Evolutionary conservation across 1,139 yeast genomes (phyloP), one percentile per base, ranked within the genome.

Genomic region (Yamadazyma spencermartinsiae): DNA sequence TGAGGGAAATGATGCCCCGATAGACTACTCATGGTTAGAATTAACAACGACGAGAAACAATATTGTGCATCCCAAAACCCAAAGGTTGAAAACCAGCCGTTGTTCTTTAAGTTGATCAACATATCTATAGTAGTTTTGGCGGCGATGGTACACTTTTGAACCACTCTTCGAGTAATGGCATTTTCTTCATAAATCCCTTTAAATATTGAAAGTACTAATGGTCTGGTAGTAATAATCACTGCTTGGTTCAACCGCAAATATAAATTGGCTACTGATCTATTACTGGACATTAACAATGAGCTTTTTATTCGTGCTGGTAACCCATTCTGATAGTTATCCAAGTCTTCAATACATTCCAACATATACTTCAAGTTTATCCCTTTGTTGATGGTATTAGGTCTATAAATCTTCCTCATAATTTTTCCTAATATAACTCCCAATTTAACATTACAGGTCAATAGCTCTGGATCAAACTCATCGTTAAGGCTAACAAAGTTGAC

Each of bases 1-100:
- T 64, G 63, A 2, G 59, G 50, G 30, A 54, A 59, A 15, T 47
- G 40, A 12, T 54, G 48, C 3, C 65, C 67, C n/a, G 55, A 52
- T n/a, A 55, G 40, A 14, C 58, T 54, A 6, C 68, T 78, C 95
- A 90, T 85, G 5, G 84, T 79, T 68, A 89, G 81, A 21, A 89
- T 75, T 49, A 92, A 72, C 44, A 90, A 60, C 36, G 82, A 78
- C 3, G 98, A 61, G 46, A 72, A 74, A 35, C 74, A 55, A 50
- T 73, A 74, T 48, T 74, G 76, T 15, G 73, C 65, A 52, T 76
- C 80, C 79, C 79, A 74, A 50, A 68, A 74, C 12, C 79, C 80
- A 43, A 70, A 62, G 13, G 65, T 57, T 20, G 73, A 72, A 26
- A 74, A 54, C 49, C 65, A 51, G 4, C 65, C 60, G 40, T 58